Evolutionary conservation across 2,329 filamentous ascomycete genomes (phyloP).

Genomic region (Akanthomyces lecanii): DNA sequence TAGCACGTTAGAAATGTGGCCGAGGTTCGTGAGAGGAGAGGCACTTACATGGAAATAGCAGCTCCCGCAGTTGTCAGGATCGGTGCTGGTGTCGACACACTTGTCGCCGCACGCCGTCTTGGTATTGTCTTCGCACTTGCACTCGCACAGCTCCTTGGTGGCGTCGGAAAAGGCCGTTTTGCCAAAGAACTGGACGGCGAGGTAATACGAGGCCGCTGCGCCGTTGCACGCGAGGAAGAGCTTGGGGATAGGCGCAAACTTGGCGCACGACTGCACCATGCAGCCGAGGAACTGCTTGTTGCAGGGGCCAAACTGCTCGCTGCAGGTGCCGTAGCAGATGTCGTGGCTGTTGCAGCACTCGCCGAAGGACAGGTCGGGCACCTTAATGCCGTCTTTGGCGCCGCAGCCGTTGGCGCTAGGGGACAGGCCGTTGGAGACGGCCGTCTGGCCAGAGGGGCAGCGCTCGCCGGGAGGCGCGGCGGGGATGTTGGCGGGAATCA

Average conservation of each 20-base stretch:
- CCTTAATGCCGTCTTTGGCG: slow-evolving; percentile 12
- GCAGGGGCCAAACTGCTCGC: slow-evolving; percentile 11
- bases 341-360: slow-evolving; percentile 16
- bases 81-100: slow-evolving; percentile 11
- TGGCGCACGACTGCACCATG: slow-evolving; percentile 6
- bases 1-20: background rate
- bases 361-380: slow-evolving; percentile 10
- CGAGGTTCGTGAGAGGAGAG: background rate
- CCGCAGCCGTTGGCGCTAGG: slow-evolving; percentile 14
- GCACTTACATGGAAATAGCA: slow-evolving; percentile 10
- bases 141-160: slow-evolving; percentile 10
- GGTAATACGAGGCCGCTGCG: slow-evolving; percentile 3
- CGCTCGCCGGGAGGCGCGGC: slow-evolving; percentile 6
- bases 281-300: slow-evolving; percentile 7
- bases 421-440: slow-evolving; percentile 1
- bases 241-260: background rate
- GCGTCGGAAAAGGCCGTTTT: background rate
- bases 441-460: slow-evolving; percentile 1
- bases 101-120: slow-evolving; percentile 10
- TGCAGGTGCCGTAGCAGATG: slow-evolving; percentile 11
- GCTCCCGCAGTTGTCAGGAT: slow-evolving; percentile 11
- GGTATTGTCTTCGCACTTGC: slow-evolving; percentile 11
- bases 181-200: slow-evolving; percentile 1
- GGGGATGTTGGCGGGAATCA: background rate
- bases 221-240: slow-evolving; percentile 7